Conservation (phyloP, 805 yeast genomes). For the Torulaspora maleeae region DNA sequence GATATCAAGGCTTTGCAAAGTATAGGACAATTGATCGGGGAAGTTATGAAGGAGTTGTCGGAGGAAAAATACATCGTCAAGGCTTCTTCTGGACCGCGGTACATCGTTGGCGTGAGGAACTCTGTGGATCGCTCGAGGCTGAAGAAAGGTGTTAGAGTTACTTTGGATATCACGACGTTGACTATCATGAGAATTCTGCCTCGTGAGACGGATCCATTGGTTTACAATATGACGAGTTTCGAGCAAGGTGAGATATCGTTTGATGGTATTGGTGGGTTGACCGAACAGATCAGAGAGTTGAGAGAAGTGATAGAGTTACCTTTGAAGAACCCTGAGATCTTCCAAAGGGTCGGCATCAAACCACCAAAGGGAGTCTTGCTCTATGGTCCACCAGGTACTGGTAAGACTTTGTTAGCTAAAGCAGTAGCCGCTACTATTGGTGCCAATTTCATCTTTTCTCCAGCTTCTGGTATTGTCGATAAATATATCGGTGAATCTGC, state of each 20-base stretch:
- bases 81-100: conserved; percentile 95
- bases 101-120: conserved; percentile 95
- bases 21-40: conserved; percentile 96
- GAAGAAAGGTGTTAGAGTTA: conserved; percentile 92
- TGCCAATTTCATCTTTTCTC: conserved; percentile 95
- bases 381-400: conserved; percentile 99
- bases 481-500: conserved; percentile 98
- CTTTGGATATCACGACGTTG: conserved; percentile 94
- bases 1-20: conserved; percentile 96
- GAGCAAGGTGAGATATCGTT: conserved; percentile 97
- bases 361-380: conserved; percentile 98
- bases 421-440: conserved; percentile 99
- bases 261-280: conserved; percentile 92
- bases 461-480: conserved; percentile 96
- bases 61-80: conserved; percentile 93
- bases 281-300: conserved; percentile 91
- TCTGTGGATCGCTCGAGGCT: conserved; percentile 78
- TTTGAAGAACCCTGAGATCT: conserved; percentile 92
- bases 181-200: conserved; percentile 97
- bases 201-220: conserved; percentile 96
- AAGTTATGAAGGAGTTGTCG: conserved; percentile 89
- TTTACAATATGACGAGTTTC: conserved; percentile 95
- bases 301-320: conserved; percentile 98
- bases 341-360: conserved; percentile 91
- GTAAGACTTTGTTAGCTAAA: conserved; percentile 91